phyloP scores from a whole-genome alignment of 352 stramenopile genomes.

The Lagenidium giganteum region DNA sequence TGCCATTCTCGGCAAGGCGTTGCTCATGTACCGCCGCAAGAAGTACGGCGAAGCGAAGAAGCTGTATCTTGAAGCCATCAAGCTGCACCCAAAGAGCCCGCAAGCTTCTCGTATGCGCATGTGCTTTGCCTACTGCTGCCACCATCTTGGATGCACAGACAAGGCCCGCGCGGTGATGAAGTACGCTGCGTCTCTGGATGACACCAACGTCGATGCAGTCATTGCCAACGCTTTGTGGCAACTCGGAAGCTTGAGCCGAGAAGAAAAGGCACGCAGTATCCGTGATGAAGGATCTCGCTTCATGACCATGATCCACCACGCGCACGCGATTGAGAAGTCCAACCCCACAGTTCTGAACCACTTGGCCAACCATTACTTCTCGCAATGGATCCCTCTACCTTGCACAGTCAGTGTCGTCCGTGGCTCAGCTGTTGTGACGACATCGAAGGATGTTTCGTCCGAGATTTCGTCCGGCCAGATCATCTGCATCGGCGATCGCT shows the following conservation, averaged over 20 bases:
- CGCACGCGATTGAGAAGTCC: constrained; percentile 76
- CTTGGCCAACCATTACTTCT: constrained; percentile 97
- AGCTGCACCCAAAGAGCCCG: constrained; percentile 82
- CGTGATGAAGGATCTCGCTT: constrained; percentile 79
- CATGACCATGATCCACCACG: constrained; percentile 85
- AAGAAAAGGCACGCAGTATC: constrained; percentile 56
- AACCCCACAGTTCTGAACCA: constrained; percentile 92
- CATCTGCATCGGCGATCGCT: constrained; percentile 88
- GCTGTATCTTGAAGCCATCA: constrained; percentile 90
- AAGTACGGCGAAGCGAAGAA: constrained; percentile 84
- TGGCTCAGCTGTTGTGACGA: constrained; percentile 68
- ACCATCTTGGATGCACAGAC: constrained; percentile 86
- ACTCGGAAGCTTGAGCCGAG: constrained; percentile 46
- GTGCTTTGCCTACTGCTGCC: constrained; percentile 93
- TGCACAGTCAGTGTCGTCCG: constrained; percentile 74
- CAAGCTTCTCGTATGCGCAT: constrained; percentile 86
- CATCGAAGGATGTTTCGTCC: constrained; percentile 72
- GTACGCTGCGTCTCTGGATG: constrained; percentile 65
- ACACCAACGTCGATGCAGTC: constrained; percentile 90
- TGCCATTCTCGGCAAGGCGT: constrained; percentile 70
- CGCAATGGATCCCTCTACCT: constrained; percentile 91
- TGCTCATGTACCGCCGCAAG: constrained; percentile 77
- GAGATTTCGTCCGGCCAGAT: constrained; percentile 85
- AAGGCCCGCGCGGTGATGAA: constrained; percentile 74
- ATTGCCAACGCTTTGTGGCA: constrained; percentile 90